These are phyloP conservation scores for Dioszegia crocea DNA, from an alignment of 768 basidiomycete genomes.

Conservation along the genomic window DNA sequence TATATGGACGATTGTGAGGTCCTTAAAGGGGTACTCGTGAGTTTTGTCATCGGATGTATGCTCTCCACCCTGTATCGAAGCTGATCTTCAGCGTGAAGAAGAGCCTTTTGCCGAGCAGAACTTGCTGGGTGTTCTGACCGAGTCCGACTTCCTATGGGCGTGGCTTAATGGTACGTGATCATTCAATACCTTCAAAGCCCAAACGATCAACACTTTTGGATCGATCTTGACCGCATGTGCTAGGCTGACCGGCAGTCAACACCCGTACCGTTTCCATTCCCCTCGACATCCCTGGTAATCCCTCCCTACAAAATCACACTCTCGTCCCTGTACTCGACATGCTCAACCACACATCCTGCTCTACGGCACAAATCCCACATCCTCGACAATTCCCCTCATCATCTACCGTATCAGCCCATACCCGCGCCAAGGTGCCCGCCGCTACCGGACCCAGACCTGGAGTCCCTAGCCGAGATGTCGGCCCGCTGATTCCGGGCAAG, in stretches of 20 bases:
- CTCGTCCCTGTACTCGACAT: constrained; percentile 88
- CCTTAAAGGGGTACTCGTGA: constrained; percentile 24
- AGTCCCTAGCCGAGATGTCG: constrained; percentile 17
- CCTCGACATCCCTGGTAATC: constrained; percentile 52
- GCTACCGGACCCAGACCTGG: neutral
- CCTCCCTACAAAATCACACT: constrained; percentile 67
- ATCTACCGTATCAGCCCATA: neutral
- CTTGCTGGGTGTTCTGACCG: constrained; percentile 18
- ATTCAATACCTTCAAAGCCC: neutral
- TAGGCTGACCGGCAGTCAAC: constrained; percentile 61
- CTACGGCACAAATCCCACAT: constrained; percentile 24
- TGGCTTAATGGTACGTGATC: constrained; percentile 75
- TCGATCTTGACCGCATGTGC: neutral
- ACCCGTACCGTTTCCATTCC: constrained; percentile 71
- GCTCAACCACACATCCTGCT: constrained; percentile 64
- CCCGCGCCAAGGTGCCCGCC: neutral
- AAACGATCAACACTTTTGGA: neutral
- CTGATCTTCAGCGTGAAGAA: constrained; percentile 10
- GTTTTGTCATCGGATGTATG: constrained; percentile 14
- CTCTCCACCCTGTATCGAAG: neutral
- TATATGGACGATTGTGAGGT: constrained; percentile 37
- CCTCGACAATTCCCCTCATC: constrained; percentile 52
- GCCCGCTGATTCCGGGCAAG: constrained; percentile 25
- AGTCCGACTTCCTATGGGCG: constrained; percentile 69
- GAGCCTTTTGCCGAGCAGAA: constrained; percentile 19